Conservation (phyloP, 202 grass and related monocot genomes). For the Digitaria exilis region DNA sequence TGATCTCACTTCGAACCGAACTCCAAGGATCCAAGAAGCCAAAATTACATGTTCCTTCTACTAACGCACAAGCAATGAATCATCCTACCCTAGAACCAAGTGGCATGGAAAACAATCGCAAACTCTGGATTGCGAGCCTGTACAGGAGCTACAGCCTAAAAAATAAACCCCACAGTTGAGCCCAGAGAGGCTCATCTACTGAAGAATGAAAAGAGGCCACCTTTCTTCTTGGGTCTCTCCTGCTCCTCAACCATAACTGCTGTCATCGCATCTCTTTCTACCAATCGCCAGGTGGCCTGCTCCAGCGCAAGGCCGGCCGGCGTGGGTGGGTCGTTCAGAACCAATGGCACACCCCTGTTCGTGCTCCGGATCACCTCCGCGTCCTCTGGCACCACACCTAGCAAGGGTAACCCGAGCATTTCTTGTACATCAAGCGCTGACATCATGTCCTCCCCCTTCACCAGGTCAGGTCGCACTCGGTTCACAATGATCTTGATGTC, state of each 20-base stretch:
- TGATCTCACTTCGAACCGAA: too few relatives aligned
- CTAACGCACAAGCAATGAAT: conserved; percentile 19
- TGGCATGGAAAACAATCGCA: background rate
- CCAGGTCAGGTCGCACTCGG: conserved; percentile 76
- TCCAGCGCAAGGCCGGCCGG: conserved; percentile 83
- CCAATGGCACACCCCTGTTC: conserved; percentile 73
- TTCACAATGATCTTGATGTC: conserved; percentile 98
- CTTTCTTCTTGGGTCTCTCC: conserved; percentile 74
- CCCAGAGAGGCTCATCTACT: conserved; percentile 32
- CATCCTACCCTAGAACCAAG: conserved; percentile 25
- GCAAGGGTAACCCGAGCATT: conserved; percentile 85
- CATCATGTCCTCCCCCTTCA: conserved; percentile 97
- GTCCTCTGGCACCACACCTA: conserved; percentile 87
- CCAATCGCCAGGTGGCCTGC: conserved; percentile 80
- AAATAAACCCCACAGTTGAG: background rate
- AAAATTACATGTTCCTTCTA: background rate
- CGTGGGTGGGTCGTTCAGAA: conserved; percentile 73
- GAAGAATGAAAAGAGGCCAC: conserved; percentile 75
- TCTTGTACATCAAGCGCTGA: conserved; percentile 92
- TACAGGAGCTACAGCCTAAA: conserved; percentile 25
- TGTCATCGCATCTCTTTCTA: conserved; percentile 89
- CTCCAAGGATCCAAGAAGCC: too few relatives aligned
- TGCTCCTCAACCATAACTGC: conserved; percentile 89
- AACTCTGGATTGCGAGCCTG: conserved; percentile 22
- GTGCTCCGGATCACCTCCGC: conserved; percentile 86